Evolutionary conservation across 2,329 filamentous ascomycete genomes (phyloP), one percentile per base, ranked within the genome.

Genomic region (Colletotrichum gloeosporioides): DNA sequence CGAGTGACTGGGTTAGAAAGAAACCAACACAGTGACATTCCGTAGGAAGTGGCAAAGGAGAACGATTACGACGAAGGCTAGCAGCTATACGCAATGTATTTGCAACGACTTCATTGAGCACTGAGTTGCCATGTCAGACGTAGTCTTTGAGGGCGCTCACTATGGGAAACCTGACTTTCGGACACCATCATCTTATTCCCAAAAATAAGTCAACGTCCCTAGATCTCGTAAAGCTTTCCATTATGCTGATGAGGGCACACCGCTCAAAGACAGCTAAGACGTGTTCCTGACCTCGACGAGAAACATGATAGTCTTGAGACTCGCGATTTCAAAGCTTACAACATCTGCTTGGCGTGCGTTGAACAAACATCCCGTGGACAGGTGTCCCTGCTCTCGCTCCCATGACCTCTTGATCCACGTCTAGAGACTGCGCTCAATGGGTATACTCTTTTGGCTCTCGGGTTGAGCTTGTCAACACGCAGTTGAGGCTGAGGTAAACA

Each of bases 131-230:
- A 4, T 36, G 3, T 15, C 34, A 16, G 34, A 15, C 6, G 16
- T 36, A 36, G 13, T 3, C 1, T 36, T 36, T 7, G 6, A 15
- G 13, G 34, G 34, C 1, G 7, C 34, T 36, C 34, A 6, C 34
- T 3, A 7, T 16, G 13, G 1, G 4, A n/a, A n/a, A n/a, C 5
- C 18, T n/a, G 3, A 13, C n/a, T 22, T 49, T 4, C n/a, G n/a
- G n/a, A 22, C 2, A 13, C 4, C 2, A 2, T 1, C 3, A 8
- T 13, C 44, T 13, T 0, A 7, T 22, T 22, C 18, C 3, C n/a
- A 49, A 2, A 2, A 10, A 22, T 22, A 3, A 22, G 44, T 2
- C 22, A 7, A 22, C 12, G 2, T 0, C 44, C 44, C 3, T n/a
- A 9, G 18, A 2, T 7, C 3, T 2, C 5, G 4, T 10, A 44